Percentiles rank a stretch among this genome's conserved stretches.
Conservation (phyloP, 1,284 basidiomycete genomes). For the Leccinum variabile region DNA sequence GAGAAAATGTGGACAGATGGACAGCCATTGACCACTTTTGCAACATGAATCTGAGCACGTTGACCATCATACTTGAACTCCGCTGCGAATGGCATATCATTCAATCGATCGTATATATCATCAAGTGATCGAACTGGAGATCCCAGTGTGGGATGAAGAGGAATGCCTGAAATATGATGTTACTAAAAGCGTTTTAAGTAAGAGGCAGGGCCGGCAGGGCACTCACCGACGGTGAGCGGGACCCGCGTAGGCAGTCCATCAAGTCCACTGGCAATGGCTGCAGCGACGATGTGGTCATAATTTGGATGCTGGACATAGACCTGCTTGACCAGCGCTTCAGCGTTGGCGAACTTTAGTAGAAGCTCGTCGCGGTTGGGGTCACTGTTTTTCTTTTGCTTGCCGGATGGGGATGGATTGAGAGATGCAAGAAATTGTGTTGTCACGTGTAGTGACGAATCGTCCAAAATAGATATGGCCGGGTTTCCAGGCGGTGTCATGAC, state of each 20-base stretch:
- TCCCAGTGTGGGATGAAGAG: conserved; percentile 72
- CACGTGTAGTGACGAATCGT: conserved; percentile 39
- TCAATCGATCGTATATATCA: conserved; percentile 78
- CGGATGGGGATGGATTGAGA: conserved; percentile 38
- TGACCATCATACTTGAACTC: conserved; percentile 91
- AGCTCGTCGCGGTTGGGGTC: conserved; percentile 50
- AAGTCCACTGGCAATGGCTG: conserved; percentile 63
- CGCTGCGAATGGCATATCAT: conserved; percentile 67
- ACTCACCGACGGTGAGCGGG: conserved; percentile 71
- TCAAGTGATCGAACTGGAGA: conserved; percentile 84
- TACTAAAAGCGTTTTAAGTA: conserved; percentile 4
- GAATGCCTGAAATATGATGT: conserved; percentile 51
- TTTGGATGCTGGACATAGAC: conserved; percentile 90
- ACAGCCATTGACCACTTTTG: conserved; percentile 43
- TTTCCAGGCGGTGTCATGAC: conserved; percentile 55
- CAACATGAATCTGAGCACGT: conserved; percentile 80
- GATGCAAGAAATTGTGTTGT: conserved; percentile 41
- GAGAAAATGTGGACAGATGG: conserved; percentile 77
- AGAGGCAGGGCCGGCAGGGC: conserved; percentile 30
- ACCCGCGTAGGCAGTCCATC: conserved; percentile 64
- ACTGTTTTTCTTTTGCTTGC: conserved; percentile 45
- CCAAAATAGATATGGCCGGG: conserved; percentile 21
- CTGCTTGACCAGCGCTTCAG: conserved; percentile 68
- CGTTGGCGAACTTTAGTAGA: conserved; percentile 47
- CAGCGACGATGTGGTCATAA: conserved; percentile 76